phyloP scores from a whole-genome alignment of 805 yeast species.

The Myxozyma vanderwaltii region DNA sequence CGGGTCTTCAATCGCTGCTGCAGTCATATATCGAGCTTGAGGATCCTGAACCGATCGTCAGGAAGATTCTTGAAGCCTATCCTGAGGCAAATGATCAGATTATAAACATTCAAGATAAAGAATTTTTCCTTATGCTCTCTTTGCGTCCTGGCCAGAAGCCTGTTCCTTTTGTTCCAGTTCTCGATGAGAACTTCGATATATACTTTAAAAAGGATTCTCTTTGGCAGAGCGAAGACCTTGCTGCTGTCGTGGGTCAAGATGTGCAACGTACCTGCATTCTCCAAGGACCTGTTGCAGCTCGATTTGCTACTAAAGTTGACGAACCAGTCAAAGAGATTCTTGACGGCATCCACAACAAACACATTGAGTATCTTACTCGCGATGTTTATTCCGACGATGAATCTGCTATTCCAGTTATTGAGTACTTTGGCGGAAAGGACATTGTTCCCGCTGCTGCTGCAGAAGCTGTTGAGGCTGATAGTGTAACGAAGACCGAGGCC shows the following conservation, averaged over 20 bases:
- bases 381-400: slow-evolving; percentile 73
- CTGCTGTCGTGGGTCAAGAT: slow-evolving; percentile 92
- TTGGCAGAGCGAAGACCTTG: slow-evolving; percentile 98
- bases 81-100: slow-evolving; percentile 79
- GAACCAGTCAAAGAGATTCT: slow-evolving; percentile 91
- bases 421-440: slow-evolving; percentile 76
- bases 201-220: slow-evolving; percentile 98
- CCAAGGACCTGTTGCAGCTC: slow-evolving; percentile 98
- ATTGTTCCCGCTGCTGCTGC: slow-evolving; percentile 43
- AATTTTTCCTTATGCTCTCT: slow-evolving; percentile 82
- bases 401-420: slow-evolving; percentile 79
- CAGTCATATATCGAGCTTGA: slow-evolving; percentile 72
- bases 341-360: slow-evolving; percentile 89
- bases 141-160: slow-evolving; percentile 89
- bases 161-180: slow-evolving; percentile 94
- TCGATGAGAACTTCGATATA: slow-evolving; percentile 91
- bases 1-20: slow-evolving; percentile 58
- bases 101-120: slow-evolving; percentile 93
- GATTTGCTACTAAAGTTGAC: slow-evolving; percentile 78
- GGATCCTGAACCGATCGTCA: slow-evolving; percentile 63
- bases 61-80: slow-evolving; percentile 63
- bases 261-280: slow-evolving; percentile 98
- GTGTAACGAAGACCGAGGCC: slow-evolving; percentile 38
- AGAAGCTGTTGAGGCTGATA: slow-evolving; percentile 32
- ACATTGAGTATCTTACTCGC: slow-evolving; percentile 60